These are phyloP conservation scores for Verbena officinalis DNA, from an alignment of 257 asterid species.

Conservation along the genomic window DNA sequence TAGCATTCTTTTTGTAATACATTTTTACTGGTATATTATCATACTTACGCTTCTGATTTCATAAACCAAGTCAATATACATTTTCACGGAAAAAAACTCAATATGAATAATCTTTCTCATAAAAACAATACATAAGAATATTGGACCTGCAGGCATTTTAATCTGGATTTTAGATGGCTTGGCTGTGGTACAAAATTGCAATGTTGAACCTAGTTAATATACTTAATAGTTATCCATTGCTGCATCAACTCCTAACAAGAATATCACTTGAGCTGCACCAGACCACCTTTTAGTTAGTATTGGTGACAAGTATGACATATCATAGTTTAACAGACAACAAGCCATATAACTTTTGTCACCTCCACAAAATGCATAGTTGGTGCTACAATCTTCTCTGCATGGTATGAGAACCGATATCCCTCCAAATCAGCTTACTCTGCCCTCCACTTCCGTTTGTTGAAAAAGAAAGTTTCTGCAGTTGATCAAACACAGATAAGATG, in stretches of 20 bases:
- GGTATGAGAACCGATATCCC: slow-evolving; percentile 48
- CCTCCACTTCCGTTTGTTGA: slow-evolving; percentile 78
- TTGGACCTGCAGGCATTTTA: slow-evolving; percentile 23
- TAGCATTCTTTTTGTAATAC: slow-evolving; percentile 10
- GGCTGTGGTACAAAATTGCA: slow-evolving; percentile 3
- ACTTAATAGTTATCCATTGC: slow-evolving; percentile 27
- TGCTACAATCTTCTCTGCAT: slow-evolving; percentile 49
- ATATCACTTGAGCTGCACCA: slow-evolving; percentile 36
- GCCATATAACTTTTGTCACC: slow-evolving; percentile 9
- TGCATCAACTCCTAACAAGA: slow-evolving; percentile 33
- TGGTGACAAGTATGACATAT: slow-evolving; percentile 16
- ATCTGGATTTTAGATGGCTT: slow-evolving; percentile 14
- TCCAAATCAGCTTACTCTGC: slow-evolving; percentile 89
- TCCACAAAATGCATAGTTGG: slow-evolving; percentile 25
- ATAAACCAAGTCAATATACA: slow-evolving; percentile 23
- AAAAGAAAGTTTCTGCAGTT: slow-evolving; percentile 80
- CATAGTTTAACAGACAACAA: slow-evolving; percentile 26
- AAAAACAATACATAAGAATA: slow-evolving; percentile 4
- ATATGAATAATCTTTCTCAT: slow-evolving; percentile 1
- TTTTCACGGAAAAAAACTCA: slow-evolving; percentile 26
- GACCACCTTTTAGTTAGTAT: slow-evolving; percentile 33
- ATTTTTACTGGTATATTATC: slow-evolving; percentile 16
- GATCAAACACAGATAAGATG: slow-evolving; percentile 29
- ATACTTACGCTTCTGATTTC: slow-evolving; percentile 26
- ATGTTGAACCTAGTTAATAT: slow-evolving; percentile 27